Percentiles rank a stretch among this genome's conserved stretches.
Conservation (phyloP, 345 rosid genomes). For the Microcos paniculata region DNA sequence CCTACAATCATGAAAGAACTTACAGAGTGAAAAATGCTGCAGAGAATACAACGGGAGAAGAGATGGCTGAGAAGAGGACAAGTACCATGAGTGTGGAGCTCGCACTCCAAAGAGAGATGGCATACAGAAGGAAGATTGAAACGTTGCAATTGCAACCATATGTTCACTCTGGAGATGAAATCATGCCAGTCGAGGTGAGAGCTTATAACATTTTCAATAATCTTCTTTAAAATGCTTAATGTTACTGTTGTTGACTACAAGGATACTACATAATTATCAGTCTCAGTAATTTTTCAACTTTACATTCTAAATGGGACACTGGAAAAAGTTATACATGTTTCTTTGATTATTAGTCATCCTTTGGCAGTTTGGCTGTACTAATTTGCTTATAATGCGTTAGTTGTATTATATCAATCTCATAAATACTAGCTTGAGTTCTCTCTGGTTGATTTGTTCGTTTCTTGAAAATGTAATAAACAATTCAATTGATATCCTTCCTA, state of each 20-base stretch:
- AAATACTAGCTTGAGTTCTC: not conserved
- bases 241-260: not conserved
- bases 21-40: not conserved
- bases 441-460: not conserved
- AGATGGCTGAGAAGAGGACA: constrained; percentile 16
- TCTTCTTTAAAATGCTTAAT: not conserved
- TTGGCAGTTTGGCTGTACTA: not conserved
- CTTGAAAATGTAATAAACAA: not conserved
- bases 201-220: not conserved
- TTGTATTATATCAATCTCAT: not conserved
- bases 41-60: not conserved
- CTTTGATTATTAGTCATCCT: not conserved
- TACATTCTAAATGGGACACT: not conserved
- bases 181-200: constrained; percentile 19
- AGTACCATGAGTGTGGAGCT: constrained; percentile 5
- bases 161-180: constrained; percentile 1
- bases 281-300: not conserved
- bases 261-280: not conserved
- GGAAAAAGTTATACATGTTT: not conserved
- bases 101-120: constrained; percentile 31
- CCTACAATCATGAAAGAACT: not conserved
- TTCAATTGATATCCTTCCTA: not conserved
- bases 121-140: constrained; percentile 21
- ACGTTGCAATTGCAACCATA: not conserved
- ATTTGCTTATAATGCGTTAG: not conserved